A percentile compares a stretch with the other conserved stretches of the same genome.
These are phyloP conservation scores for Oryza punctata DNA, from an alignment of 176 grass and related monocot genomes.

Conservation along the genomic window DNA sequence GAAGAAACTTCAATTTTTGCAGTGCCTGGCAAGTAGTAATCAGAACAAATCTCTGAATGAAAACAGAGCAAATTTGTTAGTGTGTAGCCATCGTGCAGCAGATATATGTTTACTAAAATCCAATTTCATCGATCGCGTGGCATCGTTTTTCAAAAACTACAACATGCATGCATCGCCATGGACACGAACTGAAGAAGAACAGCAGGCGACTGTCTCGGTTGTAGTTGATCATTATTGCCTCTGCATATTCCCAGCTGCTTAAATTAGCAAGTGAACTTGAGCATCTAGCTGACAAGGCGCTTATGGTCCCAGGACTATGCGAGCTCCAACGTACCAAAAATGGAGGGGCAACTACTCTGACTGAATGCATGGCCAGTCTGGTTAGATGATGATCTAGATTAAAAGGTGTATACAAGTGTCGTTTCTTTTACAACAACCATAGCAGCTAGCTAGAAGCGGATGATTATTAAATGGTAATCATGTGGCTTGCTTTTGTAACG, in stretches of 20 bases:
- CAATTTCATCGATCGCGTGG: too few relatives aligned
- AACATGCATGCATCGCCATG: not conserved
- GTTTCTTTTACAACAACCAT: not conserved
- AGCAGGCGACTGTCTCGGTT: not conserved
- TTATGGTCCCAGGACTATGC: not conserved
- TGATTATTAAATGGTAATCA: constrained; percentile 10
- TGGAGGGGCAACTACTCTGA: not conserved
- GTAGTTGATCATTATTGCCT: not conserved
- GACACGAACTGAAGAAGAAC: not conserved
- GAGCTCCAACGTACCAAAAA: constrained; percentile 1
- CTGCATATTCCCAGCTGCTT: not conserved
- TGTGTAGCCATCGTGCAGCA: not conserved
- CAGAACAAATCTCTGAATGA: not conserved
- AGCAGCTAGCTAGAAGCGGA: not conserved
- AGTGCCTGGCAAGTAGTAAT: not conserved
- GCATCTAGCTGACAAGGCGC: not conserved
- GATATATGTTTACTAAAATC: too few relatives aligned
- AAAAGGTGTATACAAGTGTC: not conserved
- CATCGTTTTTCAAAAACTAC: too few relatives aligned
- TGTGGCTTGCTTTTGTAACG: not conserved
- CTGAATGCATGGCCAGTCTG: not conserved
- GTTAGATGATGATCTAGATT: not conserved
- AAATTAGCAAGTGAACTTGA: not conserved
- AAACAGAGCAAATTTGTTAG: not conserved
- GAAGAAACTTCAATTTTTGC: not conserved